Conservation (phyloP, 768 basidiomycete genomes). For the Rhodotorula kratochvilovae region DNA sequence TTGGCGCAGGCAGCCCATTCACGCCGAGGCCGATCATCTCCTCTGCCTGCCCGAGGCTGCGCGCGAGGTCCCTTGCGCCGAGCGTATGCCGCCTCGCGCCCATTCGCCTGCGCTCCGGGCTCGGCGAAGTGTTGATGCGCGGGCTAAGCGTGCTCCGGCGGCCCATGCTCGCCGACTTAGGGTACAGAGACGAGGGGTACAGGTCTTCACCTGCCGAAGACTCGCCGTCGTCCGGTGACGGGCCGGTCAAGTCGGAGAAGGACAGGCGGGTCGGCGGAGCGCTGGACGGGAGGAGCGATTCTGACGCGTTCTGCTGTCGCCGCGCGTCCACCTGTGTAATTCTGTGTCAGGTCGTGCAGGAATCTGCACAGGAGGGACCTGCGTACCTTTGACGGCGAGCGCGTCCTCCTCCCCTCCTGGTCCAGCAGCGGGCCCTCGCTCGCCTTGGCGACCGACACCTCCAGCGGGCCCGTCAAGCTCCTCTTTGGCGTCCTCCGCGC, state of each 20-base stretch:
- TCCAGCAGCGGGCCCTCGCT: background rate
- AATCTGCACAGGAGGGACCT: too few species aligned
- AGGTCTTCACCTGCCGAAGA: conserved; percentile 15
- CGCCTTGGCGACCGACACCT: background rate
- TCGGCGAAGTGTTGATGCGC: background rate
- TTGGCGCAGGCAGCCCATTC: background rate
- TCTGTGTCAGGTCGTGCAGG: too few species aligned
- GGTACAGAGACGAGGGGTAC: background rate
- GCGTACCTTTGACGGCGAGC: background rate
- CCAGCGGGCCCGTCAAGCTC: background rate
- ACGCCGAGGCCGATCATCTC: background rate
- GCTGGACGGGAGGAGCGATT: background rate
- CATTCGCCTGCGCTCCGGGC: background rate
- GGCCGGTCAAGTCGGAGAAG: background rate
- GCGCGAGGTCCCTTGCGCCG: background rate
- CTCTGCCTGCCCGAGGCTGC: too few species aligned
- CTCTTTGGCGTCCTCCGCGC: background rate
- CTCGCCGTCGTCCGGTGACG: background rate
- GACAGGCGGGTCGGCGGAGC: background rate
- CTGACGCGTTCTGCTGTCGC: background rate
- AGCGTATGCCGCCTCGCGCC: conserved; percentile 3
- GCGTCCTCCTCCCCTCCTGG: background rate
- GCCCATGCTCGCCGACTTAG: background rate
- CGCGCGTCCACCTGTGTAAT: background rate
- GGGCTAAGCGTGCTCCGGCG: background rate